Percentiles rank a stretch among this genome's conserved stretches.
Evolutionary conservation across 75 land plant genomes (phyloP).

Genomic region (Adiantum capillusveneris): DNA sequence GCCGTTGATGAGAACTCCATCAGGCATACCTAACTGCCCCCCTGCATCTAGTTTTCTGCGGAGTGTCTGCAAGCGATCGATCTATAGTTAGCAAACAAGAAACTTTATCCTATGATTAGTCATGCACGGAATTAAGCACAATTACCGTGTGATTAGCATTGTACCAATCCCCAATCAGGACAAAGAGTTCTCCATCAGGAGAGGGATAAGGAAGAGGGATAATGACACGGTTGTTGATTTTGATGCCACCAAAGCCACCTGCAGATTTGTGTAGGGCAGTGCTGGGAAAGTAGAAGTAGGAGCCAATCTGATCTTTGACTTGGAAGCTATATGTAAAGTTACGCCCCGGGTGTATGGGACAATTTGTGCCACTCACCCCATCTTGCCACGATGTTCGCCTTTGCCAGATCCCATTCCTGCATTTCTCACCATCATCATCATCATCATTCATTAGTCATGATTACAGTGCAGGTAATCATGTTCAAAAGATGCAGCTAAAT

Average conservation of each 20-base stretch:
- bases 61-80: constrained; percentile 7
- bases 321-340: constrained; percentile 77
- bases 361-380: constrained; percentile 77
- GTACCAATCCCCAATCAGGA: constrained; percentile 87
- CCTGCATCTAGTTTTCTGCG: constrained; percentile 48
- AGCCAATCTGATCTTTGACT: constrained; percentile 84
- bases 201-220: constrained; percentile 72
- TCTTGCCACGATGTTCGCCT: constrained; percentile 92
- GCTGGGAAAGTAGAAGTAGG: constrained; percentile 83
- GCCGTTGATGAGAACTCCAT: constrained; percentile 84
- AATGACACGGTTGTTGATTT: constrained; percentile 42
- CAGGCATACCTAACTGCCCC: constrained; percentile 42
- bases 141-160: constrained; percentile 52
- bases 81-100: not conserved
- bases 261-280: constrained; percentile 59
- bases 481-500: too few species aligned
- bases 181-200: constrained; percentile 55
- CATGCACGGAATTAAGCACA: not conserved
- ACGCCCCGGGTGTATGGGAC: constrained; percentile 69
- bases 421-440: not conserved
- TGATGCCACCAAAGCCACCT: constrained; percentile 76
- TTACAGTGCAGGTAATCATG: not conserved
- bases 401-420: constrained; percentile 80
- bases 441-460: not conserved
- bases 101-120: not conserved